phyloP scores from a whole-genome alignment of 805 yeast species.

The Yamadazyma insecticola region DNA sequence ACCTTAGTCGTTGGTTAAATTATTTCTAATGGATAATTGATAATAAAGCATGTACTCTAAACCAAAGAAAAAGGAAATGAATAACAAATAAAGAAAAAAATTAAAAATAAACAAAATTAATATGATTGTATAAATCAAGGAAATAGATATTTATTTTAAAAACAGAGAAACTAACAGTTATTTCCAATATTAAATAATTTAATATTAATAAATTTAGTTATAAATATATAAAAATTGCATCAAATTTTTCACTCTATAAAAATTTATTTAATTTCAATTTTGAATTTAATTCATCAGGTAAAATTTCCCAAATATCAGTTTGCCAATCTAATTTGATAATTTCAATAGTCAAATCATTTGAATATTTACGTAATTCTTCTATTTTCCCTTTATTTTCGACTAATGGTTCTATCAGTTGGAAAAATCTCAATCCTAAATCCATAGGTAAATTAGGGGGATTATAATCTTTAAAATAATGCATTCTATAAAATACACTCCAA shows the following conservation, averaged over 20 bases:
- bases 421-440: constrained; percentile 14
- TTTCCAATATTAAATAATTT: too few species aligned
- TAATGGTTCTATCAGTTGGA: constrained; percentile 15
- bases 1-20: constrained; percentile 82
- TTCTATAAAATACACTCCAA: constrained; percentile 62
- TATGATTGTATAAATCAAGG: too few species aligned
- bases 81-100: too few species aligned
- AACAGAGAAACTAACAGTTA: too few species aligned
- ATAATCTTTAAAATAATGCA: constrained; percentile 43
- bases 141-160: too few species aligned
- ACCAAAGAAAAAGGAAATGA: too few species aligned
- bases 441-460: constrained; percentile 29
- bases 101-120: too few species aligned
- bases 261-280: too few species aligned
- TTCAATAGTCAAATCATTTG: constrained; percentile 11
- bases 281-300: constrained; percentile 32
- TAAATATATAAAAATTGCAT: too few species aligned
- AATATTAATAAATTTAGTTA: too few species aligned
- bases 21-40: not conserved
- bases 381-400: constrained; percentile 1
- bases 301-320: constrained; percentile 21
- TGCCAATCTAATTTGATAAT: constrained; percentile 12
- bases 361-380: constrained; percentile 9
- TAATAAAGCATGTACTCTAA: not conserved
- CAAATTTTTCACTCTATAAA: too few species aligned